phyloP scores from a whole-genome alignment of 164 flowering plant genomes.

The Taxillus chinensis region DNA sequence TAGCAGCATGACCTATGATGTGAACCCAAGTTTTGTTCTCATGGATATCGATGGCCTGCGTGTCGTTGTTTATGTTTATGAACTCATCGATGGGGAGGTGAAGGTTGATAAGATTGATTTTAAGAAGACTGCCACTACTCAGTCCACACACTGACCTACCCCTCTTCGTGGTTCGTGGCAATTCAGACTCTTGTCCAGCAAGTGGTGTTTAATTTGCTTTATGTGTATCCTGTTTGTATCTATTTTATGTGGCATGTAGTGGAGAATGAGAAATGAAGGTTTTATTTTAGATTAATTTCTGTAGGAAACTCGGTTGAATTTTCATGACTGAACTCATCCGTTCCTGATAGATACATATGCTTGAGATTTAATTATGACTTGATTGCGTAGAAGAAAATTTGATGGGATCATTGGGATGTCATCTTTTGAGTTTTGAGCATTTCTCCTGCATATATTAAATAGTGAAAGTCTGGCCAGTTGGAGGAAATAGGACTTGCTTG shows the following conservation, averaged over 20 bases:
- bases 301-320: too few species aligned
- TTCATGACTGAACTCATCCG: too few species aligned
- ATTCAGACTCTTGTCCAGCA: background rate
- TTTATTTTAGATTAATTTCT: background rate
- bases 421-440: too few species aligned
- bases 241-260: background rate
- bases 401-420: too few species aligned
- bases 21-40: constrained; percentile 11
- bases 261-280: background rate
- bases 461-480: too few species aligned
- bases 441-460: too few species aligned
- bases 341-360: too few species aligned
- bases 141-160: constrained; percentile 4
- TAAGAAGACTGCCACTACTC: constrained; percentile 20
- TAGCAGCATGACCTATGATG: constrained; percentile 18
- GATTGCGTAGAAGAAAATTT: too few species aligned
- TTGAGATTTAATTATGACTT: too few species aligned
- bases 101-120: constrained; percentile 27
- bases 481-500: too few species aligned
- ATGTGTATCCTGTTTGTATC: background rate
- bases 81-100: constrained; percentile 17
- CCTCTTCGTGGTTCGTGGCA: background rate
- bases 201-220: background rate
- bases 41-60: constrained; percentile 13
- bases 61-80: constrained; percentile 13